phyloP scores from a whole-genome alignment of 2,329 filamentous ascomycete genomes.

The Stagonosporopsis cucurbitacearum region DNA sequence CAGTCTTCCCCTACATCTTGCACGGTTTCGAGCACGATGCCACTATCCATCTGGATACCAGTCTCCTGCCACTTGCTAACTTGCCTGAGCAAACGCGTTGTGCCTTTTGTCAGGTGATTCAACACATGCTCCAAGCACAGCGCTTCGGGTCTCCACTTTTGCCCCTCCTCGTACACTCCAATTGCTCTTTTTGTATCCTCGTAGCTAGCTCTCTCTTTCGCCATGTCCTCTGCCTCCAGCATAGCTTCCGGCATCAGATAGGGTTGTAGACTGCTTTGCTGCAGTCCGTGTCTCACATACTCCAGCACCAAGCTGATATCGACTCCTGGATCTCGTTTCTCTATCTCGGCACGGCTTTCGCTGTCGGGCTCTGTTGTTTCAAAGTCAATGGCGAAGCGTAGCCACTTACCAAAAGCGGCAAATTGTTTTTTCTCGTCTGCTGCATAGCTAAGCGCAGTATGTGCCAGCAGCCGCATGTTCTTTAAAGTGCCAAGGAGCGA shows the following conservation, averaged over 20 bases:
- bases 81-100: constrained; percentile 42
- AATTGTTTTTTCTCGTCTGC: constrained; percentile 83
- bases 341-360: constrained; percentile 69
- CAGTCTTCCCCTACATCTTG: constrained; percentile 20
- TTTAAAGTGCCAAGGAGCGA: constrained; percentile 70
- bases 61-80: constrained; percentile 54
- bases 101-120: constrained; percentile 43
- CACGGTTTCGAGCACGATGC: constrained; percentile 56
- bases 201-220: constrained; percentile 26
- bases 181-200: constrained; percentile 45
- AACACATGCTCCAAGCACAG: constrained; percentile 51
- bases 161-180: constrained; percentile 53
- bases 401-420: constrained; percentile 78
- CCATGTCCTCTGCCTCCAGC: constrained; percentile 15
- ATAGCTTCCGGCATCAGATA: constrained; percentile 60
- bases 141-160: constrained; percentile 44
- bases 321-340: constrained; percentile 77
- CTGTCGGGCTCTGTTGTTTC: constrained; percentile 69
- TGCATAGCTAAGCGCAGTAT: constrained; percentile 73
- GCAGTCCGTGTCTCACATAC: constrained; percentile 77
- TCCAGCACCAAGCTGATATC: constrained; percentile 75
- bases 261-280: constrained; percentile 67
- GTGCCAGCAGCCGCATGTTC: constrained; percentile 75
- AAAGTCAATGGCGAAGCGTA: constrained; percentile 81
- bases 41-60: constrained; percentile 72